Percentiles rank a stretch among this genome's conserved stretches.
Conservation (phyloP, 257 asterid genomes). For the Plantago elongata region DNA sequence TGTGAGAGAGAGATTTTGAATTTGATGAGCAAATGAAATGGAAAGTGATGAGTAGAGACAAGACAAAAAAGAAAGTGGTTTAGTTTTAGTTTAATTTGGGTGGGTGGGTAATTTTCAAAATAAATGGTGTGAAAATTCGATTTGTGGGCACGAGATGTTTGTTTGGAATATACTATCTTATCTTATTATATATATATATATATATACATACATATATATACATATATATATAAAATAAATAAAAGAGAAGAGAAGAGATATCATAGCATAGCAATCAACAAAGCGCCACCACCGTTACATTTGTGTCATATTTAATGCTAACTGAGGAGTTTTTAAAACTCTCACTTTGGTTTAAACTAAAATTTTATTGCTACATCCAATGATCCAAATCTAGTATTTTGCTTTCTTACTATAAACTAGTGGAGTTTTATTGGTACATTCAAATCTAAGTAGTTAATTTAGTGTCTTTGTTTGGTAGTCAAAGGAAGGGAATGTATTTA, state of each 20-base stretch:
- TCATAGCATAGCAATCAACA: not conserved
- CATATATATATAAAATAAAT: too few species aligned
- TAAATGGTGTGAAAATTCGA: not conserved
- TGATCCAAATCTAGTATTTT: not conserved
- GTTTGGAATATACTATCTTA: slow-evolving; percentile 16
- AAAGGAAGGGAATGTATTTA: too few species aligned
- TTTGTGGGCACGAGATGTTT: slow-evolving; percentile 9
- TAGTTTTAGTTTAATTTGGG: slow-evolving; percentile 14
- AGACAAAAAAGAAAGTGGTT: slow-evolving; percentile 17
- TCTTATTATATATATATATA: too few species aligned
- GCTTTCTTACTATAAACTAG: too few species aligned
- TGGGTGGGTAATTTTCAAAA: slow-evolving; percentile 8
- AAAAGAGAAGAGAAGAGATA: too few species aligned
- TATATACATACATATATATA: too few species aligned
- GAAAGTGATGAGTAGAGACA: slow-evolving; percentile 2
- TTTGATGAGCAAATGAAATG: slow-evolving; percentile 12
- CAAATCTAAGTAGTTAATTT: not conserved
- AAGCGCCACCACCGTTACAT: slow-evolving; percentile 21
- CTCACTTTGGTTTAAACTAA: not conserved
- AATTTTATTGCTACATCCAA: not conserved
- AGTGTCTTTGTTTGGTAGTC: too few species aligned
- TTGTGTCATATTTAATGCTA: not conserved
- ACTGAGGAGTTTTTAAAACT: not conserved
- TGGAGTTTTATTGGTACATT: not conserved
- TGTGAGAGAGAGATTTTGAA: slow-evolving; percentile 30